Evolutionary conservation across 2,329 filamentous ascomycete species (phyloP), one percentile per base, ranked within the genome.

Genomic region (Aspergillus brunneoviolaceus): DNA sequence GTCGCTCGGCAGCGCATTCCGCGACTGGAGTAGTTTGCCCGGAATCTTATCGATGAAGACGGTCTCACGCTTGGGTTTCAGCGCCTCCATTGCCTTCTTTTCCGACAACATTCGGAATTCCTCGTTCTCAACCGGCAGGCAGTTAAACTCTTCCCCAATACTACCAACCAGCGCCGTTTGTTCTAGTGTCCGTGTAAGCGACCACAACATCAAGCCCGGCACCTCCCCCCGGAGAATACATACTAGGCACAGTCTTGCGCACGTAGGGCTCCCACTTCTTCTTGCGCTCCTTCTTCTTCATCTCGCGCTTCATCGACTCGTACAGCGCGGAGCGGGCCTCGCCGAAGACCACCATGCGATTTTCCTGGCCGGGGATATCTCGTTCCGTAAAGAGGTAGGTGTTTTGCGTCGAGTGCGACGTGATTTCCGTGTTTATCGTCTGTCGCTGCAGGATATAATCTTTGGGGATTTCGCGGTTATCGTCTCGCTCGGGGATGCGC

Each of bases 351-450:
- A 76, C 73, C 56, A 76, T 70, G 19, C 77, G 77, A 51, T 79
- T 79, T 62, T 83, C 83, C 77, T 87, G 92, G 42, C 91, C 91
- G 0, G 92, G 90, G 23, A 96, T 84, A 70, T 98, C 92, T 74
- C 96, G 92, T 77, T 99, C 95, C 47, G 90, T 92, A 72, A 99
- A 99, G 59, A 98, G 82, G 73, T 90, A 96, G 21, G 92, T 95
- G 76, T 96, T 97, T 70, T 86, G 86, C 35, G 94, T 86, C 58
- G 75, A 69, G 60, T 76, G 75, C 9, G 72, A 70, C 31, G 73
- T 67, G 42, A 71, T 71, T 61, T 75, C 74, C 10, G 77, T 61
- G n/a, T 85, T 78, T 48, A 80, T 74, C 47, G 86, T 84, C 25
- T 85, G 87, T 51, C 92, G 82, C 51, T 92, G 87, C 60, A 98